Evolutionary conservation across 2,329 filamentous ascomycete species (phyloP).

Genomic region (Drechslera avenae): DNA sequence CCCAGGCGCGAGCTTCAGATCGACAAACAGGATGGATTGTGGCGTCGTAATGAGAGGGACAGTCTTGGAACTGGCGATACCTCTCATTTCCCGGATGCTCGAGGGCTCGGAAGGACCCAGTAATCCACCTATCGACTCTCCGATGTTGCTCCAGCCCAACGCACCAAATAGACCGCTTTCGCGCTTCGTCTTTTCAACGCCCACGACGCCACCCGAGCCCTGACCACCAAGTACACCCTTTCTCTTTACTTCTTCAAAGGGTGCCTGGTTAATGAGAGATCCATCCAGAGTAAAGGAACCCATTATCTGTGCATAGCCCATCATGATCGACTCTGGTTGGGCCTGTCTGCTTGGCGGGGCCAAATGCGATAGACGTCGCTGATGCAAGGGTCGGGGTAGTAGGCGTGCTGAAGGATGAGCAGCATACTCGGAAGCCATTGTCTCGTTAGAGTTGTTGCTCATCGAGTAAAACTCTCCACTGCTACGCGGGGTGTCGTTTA

Average conservation of each 20-base stretch:
- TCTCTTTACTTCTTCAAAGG: constrained; percentile 94
- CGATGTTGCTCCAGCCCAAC: constrained; percentile 86
- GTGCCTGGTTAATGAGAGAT: constrained; percentile 83
- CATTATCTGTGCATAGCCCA: constrained; percentile 95
- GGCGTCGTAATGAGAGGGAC: constrained; percentile 93
- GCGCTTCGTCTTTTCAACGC: constrained; percentile 74
- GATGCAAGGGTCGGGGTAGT: constrained; percentile 46
- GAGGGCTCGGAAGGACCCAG: constrained; percentile 87
- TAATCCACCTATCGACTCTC: constrained; percentile 84
- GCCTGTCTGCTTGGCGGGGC: constrained; percentile 39
- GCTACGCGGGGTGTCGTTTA: constrained; percentile 78
- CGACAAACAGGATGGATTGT: constrained; percentile 94
- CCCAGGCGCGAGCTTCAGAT: constrained; percentile 82
- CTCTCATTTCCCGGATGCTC: constrained; percentile 94
- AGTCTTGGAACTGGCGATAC: constrained; percentile 80
- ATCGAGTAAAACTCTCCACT: constrained; percentile 94
- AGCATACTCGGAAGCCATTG: constrained; percentile 84
- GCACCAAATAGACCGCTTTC: constrained; percentile 80
- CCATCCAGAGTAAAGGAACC: constrained; percentile 92
- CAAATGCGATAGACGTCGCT: constrained; percentile 39
- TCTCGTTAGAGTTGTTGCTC: constrained; percentile 95
- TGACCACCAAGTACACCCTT: constrained; percentile 89
- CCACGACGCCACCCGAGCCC: constrained; percentile 80
- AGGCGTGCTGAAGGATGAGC: constrained; percentile 56
- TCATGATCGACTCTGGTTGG: constrained; percentile 83